These are phyloP conservation scores for Xerocomus nothofagi DNA, from an alignment of 1,284 basidiomycete species.

Conservation along the genomic window DNA sequence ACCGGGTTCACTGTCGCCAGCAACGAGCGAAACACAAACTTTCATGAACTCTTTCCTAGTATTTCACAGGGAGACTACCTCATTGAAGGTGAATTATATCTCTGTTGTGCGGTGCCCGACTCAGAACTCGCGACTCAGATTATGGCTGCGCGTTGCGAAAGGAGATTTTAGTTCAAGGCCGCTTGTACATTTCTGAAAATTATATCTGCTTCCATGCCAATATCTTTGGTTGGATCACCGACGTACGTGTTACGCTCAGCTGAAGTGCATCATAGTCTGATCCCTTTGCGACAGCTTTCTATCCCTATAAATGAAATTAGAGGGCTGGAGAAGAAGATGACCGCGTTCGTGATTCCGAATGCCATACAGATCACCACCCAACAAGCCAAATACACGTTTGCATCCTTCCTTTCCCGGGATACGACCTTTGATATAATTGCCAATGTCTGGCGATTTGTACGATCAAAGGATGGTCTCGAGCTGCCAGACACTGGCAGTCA, in stretches of 20 bases:
- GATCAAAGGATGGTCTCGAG: slow-evolving; percentile 65
- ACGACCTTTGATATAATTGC: slow-evolving; percentile 95
- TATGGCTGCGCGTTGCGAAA: slow-evolving; percentile 96
- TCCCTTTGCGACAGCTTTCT: slow-evolving; percentile 58
- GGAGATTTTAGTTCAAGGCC: slow-evolving; percentile 95
- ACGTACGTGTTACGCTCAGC: slow-evolving; percentile 55
- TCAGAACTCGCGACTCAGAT: slow-evolving; percentile 52
- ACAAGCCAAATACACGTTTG: slow-evolving; percentile 87
- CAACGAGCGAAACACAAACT: slow-evolving; percentile 92
- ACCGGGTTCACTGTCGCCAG: slow-evolving; percentile 97
- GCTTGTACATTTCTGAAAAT: slow-evolving; percentile 97
- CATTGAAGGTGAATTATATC: slow-evolving; percentile 77
- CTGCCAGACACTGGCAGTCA: slow-evolving; percentile 18
- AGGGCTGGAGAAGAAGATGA: slow-evolving; percentile 96
- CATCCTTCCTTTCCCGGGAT: slow-evolving; percentile 95
- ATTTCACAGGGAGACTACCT: slow-evolving; percentile 97
- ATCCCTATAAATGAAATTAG: slow-evolving; percentile 92
- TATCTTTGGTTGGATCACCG: slow-evolving; percentile 98
- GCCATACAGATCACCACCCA: slow-evolving; percentile 90
- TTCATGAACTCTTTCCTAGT: slow-evolving; percentile 87
- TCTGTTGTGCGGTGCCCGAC: neutral
- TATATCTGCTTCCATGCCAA: slow-evolving; percentile 99
- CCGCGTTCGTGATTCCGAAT: slow-evolving; percentile 97
- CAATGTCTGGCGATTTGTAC: slow-evolving; percentile 93
- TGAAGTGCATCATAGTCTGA: slow-evolving; percentile 7